Conservation (phyloP, 257 asterid species). For the Pogostemon cablin region DNA sequence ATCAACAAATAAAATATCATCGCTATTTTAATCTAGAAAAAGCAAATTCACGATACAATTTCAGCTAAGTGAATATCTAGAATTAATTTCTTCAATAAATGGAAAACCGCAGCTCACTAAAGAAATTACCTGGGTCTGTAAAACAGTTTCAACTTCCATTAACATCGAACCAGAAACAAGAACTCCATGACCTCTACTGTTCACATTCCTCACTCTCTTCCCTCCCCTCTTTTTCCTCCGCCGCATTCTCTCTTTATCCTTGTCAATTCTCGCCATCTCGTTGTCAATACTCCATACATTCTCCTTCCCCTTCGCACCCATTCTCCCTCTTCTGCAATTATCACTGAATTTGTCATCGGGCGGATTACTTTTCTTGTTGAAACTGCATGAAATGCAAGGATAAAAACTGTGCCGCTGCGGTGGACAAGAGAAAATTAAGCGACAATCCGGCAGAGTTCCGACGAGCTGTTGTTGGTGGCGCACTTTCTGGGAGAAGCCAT, state of each 20-base stretch:
- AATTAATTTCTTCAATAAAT: background rate
- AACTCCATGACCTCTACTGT: constrained; percentile 56
- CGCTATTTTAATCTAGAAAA: background rate
- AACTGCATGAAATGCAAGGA: constrained; percentile 59
- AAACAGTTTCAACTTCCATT: constrained; percentile 79
- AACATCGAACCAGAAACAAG: constrained; percentile 83
- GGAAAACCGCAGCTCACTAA: background rate
- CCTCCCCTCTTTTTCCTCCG: constrained; percentile 58
- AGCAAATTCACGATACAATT: background rate
- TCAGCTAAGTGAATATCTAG: background rate
- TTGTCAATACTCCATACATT: constrained; percentile 94
- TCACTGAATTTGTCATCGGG: constrained; percentile 24
- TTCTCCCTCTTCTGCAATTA: constrained; percentile 39
- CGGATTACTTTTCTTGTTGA: constrained; percentile 16
- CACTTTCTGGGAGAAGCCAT: constrained; percentile 34
- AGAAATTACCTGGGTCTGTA: constrained; percentile 80
- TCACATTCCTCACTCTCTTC: constrained; percentile 54
- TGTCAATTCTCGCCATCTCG: constrained; percentile 54
- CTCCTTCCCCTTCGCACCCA: constrained; percentile 70
- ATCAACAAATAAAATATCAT: background rate
- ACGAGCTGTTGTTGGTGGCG: constrained; percentile 38
- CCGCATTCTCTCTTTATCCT: constrained; percentile 45
- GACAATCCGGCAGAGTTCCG: constrained; percentile 25
- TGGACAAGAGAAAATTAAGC: constrained; percentile 30
- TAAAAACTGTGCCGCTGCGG: constrained; percentile 37